phyloP scores from a whole-genome alignment of 345 rosid species.

The Gossypium thurberi region DNA sequence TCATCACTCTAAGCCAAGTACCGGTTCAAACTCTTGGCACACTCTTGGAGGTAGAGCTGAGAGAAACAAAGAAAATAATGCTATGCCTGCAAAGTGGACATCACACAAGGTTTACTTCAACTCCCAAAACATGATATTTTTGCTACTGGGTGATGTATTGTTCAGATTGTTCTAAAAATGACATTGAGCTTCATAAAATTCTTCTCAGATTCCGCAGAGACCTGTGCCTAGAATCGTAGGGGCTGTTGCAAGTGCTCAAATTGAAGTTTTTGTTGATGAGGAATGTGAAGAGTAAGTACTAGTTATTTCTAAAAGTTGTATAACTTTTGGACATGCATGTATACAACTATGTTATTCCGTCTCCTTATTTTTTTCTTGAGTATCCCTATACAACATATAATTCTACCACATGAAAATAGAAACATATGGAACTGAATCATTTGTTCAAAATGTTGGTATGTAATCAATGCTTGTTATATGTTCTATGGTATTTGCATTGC shows the following conservation, averaged over 20 bases:
- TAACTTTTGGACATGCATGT: not conserved
- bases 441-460: too few species aligned
- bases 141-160: not conserved
- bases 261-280: constrained; percentile 81
- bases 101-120: constrained; percentile 53
- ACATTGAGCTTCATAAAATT: constrained; percentile 12
- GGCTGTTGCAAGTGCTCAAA: constrained; percentile 34
- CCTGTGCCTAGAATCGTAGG: constrained; percentile 37
- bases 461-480: not conserved
- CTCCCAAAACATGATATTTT: not conserved
- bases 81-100: constrained; percentile 70
- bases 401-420: not conserved
- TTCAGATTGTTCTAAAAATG: not conserved
- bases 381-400: not conserved
- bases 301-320: not conserved
- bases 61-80: constrained; percentile 89
- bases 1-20: constrained; percentile 37
- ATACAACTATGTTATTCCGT: not conserved
- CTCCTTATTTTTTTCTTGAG: not conserved
- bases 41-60: constrained; percentile 64
- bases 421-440: too few species aligned
- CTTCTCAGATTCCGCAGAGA: constrained; percentile 58
- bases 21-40: constrained; percentile 50
- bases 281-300: constrained; percentile 57
- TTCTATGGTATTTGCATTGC: not conserved